phyloP scores from a whole-genome alignment of 2,329 filamentous ascomycete species.

The Plenodomus biglobosus region DNA sequence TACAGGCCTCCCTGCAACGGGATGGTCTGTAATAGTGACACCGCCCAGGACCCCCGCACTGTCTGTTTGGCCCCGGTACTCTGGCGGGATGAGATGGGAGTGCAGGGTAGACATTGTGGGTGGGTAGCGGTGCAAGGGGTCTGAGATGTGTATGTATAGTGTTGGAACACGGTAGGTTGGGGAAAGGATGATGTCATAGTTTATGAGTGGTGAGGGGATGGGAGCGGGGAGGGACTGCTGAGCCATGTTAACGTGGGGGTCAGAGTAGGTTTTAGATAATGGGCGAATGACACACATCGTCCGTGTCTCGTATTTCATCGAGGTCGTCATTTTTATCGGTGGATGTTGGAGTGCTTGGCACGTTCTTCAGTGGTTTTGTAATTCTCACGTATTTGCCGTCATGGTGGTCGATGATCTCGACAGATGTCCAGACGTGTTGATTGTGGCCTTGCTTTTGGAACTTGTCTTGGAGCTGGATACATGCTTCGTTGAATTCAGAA shows the following conservation, averaged over 20 bases:
- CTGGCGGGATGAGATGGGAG: slow-evolving; percentile 39
- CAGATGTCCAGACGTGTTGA: slow-evolving; percentile 30
- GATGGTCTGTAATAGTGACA: slow-evolving; percentile 69
- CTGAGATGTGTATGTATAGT: slow-evolving; percentile 45
- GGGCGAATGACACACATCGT: slow-evolving; percentile 13
- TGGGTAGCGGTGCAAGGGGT: slow-evolving; percentile 29
- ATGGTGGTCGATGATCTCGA: slow-evolving; percentile 17
- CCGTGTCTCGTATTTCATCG: slow-evolving; percentile 15
- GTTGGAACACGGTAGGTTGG: slow-evolving; percentile 50
- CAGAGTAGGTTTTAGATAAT: too few relatives aligned
- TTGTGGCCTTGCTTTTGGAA: slow-evolving; percentile 15
- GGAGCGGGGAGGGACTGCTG: slow-evolving; percentile 19
- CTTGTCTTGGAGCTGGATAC: slow-evolving; percentile 15
- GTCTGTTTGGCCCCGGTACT: slow-evolving; percentile 36
- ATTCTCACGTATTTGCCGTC: slow-evolving; percentile 17
- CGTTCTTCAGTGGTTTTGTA: neutral
- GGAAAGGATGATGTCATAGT: slow-evolving; percentile 50
- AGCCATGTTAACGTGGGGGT: too few relatives aligned
- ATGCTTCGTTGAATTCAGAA: slow-evolving; percentile 34
- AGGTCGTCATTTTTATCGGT: neutral
- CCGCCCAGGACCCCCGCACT: slow-evolving; percentile 45
- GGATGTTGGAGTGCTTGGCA: neutral
- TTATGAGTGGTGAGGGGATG: slow-evolving; percentile 7
- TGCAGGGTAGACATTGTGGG: slow-evolving; percentile 41
- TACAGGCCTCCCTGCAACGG: slow-evolving; percentile 71